Evolutionary conservation across 163 green algal genomes (phyloP), one percentile per base, ranked within the genome.

Genomic region (Scenedesmus sp.): DNA sequence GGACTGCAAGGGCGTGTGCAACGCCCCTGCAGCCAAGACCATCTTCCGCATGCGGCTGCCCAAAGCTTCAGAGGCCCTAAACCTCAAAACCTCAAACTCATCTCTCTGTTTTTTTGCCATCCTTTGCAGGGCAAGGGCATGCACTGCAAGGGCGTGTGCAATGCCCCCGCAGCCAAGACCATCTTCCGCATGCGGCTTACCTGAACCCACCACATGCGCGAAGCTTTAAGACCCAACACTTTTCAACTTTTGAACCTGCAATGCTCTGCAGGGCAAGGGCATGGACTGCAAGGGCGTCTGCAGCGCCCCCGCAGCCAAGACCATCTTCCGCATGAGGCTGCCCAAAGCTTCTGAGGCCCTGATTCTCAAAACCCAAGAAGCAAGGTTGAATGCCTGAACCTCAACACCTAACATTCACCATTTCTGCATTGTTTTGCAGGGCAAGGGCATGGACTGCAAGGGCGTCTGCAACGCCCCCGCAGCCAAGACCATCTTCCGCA

Each of bases 1-100:
- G 16, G 90, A 90, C 59, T 92, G 90, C 90, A 90, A 90, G 90
- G 90, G 90, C 64, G 83, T 90, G 3, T 92, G 90, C 83, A 90
- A 92, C 59, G 70, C 34, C 12, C 90, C 90, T 1, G 90, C 90
- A 23, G 59, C 83, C 3, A 90, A 90, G 4, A 88, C 82, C 7
- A 90, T 92, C 20, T 92, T 92, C 90, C 67, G 90, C 67, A 90
- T 92, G 83, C 64, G 66, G 54, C 70, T 92, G 83, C 90, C 90
- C 4, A 82, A 62, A 13, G 56, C 62, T 2, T 15, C 56, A 1
- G 57, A 90, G 2, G 87, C 87, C 1, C 76, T 91, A 1, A 60
- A 62, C 34, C 34, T 46, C 34, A 46, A 46, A 46, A 46, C 34
- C 34, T 46, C 34, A 46, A 46, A 46, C 34, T 46, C 34, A 46